Percentiles rank a stretch among this genome's conserved stretches.
These are phyloP conservation scores for Arthrobotrys sphaeroides DNA, from an alignment of 2,329 filamentous ascomycete genomes.

Conservation along the genomic window DNA sequence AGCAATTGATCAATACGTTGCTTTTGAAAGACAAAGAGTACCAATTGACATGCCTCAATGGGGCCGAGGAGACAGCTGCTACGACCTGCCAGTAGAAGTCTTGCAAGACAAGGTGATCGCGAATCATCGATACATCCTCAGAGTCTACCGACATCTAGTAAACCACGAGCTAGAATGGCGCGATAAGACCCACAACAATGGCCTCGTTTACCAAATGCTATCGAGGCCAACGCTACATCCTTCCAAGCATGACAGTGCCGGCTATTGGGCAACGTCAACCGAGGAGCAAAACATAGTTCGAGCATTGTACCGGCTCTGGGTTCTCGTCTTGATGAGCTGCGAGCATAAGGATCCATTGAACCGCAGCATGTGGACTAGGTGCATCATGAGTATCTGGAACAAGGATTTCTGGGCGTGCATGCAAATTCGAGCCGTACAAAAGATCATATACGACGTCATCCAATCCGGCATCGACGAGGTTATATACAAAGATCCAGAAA, in stretches of 20 bases:
- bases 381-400: not conserved
- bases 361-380: not conserved
- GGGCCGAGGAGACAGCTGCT: not conserved
- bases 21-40: not conserved
- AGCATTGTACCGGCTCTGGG: slow-evolving; percentile 19
- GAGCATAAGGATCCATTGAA: slow-evolving; percentile 1
- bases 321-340: slow-evolving; percentile 13
- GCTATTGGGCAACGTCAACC: not conserved
- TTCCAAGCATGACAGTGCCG: not conserved
- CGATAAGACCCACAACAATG: not conserved
- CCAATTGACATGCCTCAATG: not conserved
- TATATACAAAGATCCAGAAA: not conserved
- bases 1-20: slow-evolving; percentile 20
- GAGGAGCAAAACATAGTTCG: slow-evolving; percentile 14
- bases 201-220: not conserved
- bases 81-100: not conserved
- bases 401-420: slow-evolving; percentile 25
- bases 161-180: not conserved
- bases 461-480: not conserved
- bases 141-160: not conserved
- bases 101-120: slow-evolving; percentile 24
- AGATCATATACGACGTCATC: not conserved
- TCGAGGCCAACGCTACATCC: no score
- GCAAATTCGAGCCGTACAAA: slow-evolving; percentile 8
- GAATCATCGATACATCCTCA: slow-evolving; percentile 23